Base-by-base conservation (phyloP, 2,329 filamentous ascomycete species). In the Beauveria brongniartii region DNA sequence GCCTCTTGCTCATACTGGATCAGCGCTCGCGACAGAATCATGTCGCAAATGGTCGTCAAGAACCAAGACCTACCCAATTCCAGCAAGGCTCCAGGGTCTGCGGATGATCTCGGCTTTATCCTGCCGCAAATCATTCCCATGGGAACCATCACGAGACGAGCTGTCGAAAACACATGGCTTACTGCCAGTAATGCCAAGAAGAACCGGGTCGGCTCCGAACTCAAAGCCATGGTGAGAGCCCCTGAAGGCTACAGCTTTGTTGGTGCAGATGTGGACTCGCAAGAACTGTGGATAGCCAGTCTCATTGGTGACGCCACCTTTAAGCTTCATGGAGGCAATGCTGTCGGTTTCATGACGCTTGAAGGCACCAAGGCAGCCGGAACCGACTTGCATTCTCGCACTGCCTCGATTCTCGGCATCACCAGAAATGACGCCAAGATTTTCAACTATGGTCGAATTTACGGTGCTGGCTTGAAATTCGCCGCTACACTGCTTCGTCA, bases 1-100 rank as follows among this genome's bases (percentile, higher is more conserved):
- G 92, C 94, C 0, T 96, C 92, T 0, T 99, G 95, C 71, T 97
- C 93, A 0, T 99, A 99, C 74, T 99, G 95, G 94, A 97, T 99
- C 67, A 96, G 91, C 69, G 92, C 94, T 18, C 84, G 94, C 64
- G 91, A 96, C 69, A 82, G 94, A 55, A 99, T 99, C 74, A 93
- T 79, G 81, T 90, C 88, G n/a, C 94, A 99, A 70, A 90, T 97
- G 81, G 92, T 96, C 2, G 89, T 99, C 1, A 97, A 96, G 70
- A 81, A 92, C 62, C 79, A 86, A 40, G 86, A 95, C 64, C 63
- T 78, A 20, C 64, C 59, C 58, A 59, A 26, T 43, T n/a, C 20
- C 59, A 65, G 22, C 58, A 62, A 41, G 16, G 68, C 46, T 41
- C 64, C 67, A 62, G 66, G 44, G 64, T 66, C 48, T 56, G 66